Base-by-base conservation (phyloP, 2,329 filamentous ascomycete species). In the Ploettnerulaceae sp. region DNA sequence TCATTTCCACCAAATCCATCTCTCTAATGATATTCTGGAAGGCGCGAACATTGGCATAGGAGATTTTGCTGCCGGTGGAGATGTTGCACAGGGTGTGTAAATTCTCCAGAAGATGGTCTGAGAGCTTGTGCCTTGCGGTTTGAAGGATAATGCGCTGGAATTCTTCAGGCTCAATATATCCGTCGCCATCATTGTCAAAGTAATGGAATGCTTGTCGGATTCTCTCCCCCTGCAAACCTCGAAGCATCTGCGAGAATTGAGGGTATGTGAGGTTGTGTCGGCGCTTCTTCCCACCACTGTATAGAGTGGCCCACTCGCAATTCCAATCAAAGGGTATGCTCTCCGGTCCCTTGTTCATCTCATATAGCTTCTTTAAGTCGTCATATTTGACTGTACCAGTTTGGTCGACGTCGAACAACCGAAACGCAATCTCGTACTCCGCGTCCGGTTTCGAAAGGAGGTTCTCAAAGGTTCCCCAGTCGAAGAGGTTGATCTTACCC, bases 1-100 rank as follows among this genome's bases (percentile, higher is more conserved):
- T 89, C 57, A 95, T 73, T 72, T 98, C 93, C 39, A 97, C 88
- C 61, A 97, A 77, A 62, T 98, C 93, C 88, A 98, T 96, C 70
- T 97, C 90, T 62, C 86, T 84, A 60, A 98, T 91, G 69, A 98
- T 84, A 66, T 98, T 98, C 72, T 95, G 90, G 73, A 98, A 98
- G 28, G 93, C 93, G 57, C 93, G 82, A 24, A 98, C 93, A 64
- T 95, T 96, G 66, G 93, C 89, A 65, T 98, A 98, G 5, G 90
- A 96, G 59, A 98, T 93, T 71, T 94, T 95, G 73, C 82, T 93
- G 53, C 89, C 84, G 25, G 83, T 75, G 6, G 88, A 89, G 66
- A 97, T 95, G 70, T 96, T 96, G 79, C 91, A 97, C 31, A 98
- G 79, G 1, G 89, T 93, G 53, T 86, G 82, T 36, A 98, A 78